Base-by-base conservation (phyloP, 495 filamentous ascomycete species). In the Neurospora sublineolata region DNA sequence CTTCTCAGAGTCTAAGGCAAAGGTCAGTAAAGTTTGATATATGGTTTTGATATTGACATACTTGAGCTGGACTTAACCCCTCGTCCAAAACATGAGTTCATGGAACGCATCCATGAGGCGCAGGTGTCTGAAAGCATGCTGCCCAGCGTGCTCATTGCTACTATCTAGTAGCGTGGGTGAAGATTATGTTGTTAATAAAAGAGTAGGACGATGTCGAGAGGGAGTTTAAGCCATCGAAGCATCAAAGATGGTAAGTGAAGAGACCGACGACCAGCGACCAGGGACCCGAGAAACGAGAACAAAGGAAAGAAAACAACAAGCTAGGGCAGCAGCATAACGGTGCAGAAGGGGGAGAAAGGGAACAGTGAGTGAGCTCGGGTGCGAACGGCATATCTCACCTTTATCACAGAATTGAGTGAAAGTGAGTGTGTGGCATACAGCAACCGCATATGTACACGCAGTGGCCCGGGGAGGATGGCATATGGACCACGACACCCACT, bases 11-110 rank as follows among this genome's bases (percentile, higher is more conserved):
- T 36, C 72, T 73, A 23, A 23, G n/a, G 16, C 14, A 18, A 16
- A 68, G 14, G 33, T 74, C 46, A 71, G 75, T 46, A 16, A 40
- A 46, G 68, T 30, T 30, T 69, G 30, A 9, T 58, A 37, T 30
- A 14, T 37, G 69, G 11, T 12, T 36, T 36, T 12, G 58, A 67
- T 23, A 69, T 67, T 5, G 41, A 79, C 77, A 76, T 75, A 76
- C 75, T 69, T 27, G 73, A 73, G 69, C 73, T 76, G 77, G 78
- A 69, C 79, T 80, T 82, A 75, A 82, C 78, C 71, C 79, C 80
- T 36, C 73, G 14, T 67, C 80, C 76, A 73, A 83, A 85, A 68
- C 83, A 86, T 41, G 79, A 77, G 69, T 78, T 75, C 69, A 84
- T 38, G 70, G 78, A 83, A 74, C 72, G 72, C 40, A 83, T 77